Evolutionary conservation across 306 rosid species (phyloP).

Genomic region (Quercus agrifolia): DNA sequence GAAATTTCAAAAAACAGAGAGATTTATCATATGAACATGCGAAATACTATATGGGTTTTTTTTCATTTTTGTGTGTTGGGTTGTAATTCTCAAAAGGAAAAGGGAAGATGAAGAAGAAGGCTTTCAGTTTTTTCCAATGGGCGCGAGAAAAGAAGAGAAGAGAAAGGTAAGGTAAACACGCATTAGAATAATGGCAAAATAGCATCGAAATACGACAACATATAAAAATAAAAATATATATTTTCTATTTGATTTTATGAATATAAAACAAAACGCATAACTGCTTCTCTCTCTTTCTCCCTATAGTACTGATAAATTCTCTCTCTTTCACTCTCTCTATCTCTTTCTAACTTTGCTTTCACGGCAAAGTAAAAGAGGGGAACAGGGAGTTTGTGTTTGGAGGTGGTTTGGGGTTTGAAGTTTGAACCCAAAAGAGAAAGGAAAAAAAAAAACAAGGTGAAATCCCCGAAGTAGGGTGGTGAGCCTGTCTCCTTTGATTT

Average conservation of each 20-base stretch:
- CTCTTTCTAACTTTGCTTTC: neutral
- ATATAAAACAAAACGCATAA: slow-evolving; percentile 1
- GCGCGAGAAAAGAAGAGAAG: neutral
- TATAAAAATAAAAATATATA: neutral
- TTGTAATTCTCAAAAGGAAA: neutral
- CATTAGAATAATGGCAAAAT: too few relatives aligned
- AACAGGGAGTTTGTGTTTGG: neutral
- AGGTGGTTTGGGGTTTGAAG: too few relatives aligned
- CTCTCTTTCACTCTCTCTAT: neutral
- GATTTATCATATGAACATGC: too few relatives aligned
- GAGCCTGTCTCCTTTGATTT: too few relatives aligned
- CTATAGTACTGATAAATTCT: too few relatives aligned
- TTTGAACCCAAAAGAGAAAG: too few relatives aligned
- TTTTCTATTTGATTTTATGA: neutral
- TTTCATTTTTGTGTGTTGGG: too few relatives aligned
- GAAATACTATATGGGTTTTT: too few relatives aligned
- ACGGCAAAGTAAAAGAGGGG: neutral
- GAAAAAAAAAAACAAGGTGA: too few relatives aligned
- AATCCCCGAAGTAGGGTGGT: too few relatives aligned
- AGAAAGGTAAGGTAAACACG: neutral
- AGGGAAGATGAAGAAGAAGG: neutral
- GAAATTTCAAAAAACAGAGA: too few relatives aligned
- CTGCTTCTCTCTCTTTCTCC: neutral
- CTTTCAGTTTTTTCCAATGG: neutral
- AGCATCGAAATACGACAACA: too few relatives aligned